A percentile compares a stretch with the other conserved stretches of the same genome.
phyloP scores from a whole-genome alignment of 305 asterid species.

The Solanum aculeatissimum region DNA sequence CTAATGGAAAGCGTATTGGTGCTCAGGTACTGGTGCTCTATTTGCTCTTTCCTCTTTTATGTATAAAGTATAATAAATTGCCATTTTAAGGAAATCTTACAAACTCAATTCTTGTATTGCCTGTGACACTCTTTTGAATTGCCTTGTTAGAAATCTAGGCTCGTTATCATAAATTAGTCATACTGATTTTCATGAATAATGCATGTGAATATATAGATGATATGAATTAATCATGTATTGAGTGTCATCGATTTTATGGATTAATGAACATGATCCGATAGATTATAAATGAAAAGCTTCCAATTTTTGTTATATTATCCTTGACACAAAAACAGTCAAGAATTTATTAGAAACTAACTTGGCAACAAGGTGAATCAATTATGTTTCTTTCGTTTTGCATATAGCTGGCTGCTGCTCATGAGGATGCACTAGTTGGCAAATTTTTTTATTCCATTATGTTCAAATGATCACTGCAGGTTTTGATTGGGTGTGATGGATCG shows the following conservation, averaged over 20 bases:
- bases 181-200: neutral
- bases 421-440: neutral
- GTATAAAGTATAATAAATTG: neutral
- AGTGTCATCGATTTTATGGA: neutral
- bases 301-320: neutral
- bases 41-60: neutral
- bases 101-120: neutral
- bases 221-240: neutral
- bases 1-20: constrained; percentile 4
- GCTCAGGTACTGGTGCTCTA: constrained; percentile 8
- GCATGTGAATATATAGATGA: neutral
- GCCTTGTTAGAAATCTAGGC: neutral
- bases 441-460: neutral
- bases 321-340: neutral
- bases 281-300: neutral
- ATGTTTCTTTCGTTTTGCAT: neutral
- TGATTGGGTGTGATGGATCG: constrained; percentile 28
- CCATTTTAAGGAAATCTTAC: neutral
- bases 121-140: neutral
- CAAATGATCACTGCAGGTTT: constrained; percentile 2
- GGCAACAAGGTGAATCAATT: neutral
- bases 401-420: neutral
- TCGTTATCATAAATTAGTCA: neutral
- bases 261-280: neutral
- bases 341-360: neutral